phyloP scores from a whole-genome alignment of 2,329 filamentous ascomycete genomes.

The Scedosporium dehoogii region DNA sequence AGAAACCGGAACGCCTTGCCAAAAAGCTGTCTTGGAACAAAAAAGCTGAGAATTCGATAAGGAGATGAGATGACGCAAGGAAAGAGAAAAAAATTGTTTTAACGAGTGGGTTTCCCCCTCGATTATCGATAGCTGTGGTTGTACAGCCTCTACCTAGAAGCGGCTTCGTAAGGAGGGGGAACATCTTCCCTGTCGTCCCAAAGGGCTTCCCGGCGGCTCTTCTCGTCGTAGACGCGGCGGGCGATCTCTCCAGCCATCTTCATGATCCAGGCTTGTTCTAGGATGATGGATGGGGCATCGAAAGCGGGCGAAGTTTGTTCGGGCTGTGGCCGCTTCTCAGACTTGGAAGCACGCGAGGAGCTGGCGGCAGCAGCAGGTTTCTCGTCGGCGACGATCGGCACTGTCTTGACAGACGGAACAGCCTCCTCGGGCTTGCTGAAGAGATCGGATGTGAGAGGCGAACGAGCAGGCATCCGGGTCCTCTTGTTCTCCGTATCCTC shows the following conservation, averaged over 20 bases:
- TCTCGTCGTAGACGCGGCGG: slow-evolving; percentile 77
- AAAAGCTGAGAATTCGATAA: neutral
- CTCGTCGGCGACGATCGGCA: neutral
- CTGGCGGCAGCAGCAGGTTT: neutral
- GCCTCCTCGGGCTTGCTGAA: slow-evolving; percentile 2
- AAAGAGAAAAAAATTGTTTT: neutral
- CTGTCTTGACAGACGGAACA: neutral
- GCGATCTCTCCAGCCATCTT: slow-evolving; percentile 94
- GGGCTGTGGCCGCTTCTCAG: neutral
- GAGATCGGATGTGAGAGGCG: slow-evolving; percentile 2
- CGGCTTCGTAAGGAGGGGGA: slow-evolving; percentile 52
- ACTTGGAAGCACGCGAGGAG: neutral
- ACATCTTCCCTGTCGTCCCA: slow-evolving; percentile 47
- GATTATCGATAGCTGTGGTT: neutral
- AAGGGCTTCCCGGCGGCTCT: slow-evolving; percentile 43
- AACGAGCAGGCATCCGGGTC: neutral
- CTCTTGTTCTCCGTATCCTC: slow-evolving; percentile 12
- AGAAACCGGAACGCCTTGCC: neutral
- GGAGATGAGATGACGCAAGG: neutral
- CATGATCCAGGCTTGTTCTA: slow-evolving; percentile 78
- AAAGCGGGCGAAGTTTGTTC: neutral
- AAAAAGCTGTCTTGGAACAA: neutral
- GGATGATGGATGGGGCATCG: slow-evolving; percentile 40
- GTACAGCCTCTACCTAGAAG: slow-evolving; percentile 14
- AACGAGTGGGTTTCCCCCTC: neutral